Conservation (phyloP, 1,139 yeast genomes). For the Candida buenavistaensis region DNA sequence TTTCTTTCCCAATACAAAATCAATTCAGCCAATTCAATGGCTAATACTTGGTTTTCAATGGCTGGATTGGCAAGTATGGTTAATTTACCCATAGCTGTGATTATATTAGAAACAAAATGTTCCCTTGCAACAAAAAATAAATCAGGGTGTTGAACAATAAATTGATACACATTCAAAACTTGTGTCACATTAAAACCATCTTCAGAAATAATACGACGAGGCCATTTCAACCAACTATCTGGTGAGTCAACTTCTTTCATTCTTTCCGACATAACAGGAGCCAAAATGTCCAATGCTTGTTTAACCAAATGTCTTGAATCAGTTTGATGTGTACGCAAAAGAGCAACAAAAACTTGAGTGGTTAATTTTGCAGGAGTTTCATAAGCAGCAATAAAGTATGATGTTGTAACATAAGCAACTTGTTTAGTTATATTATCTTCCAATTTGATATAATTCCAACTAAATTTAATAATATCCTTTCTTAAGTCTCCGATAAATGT, state of each 20-base stretch:
- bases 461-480: constrained; percentile 87
- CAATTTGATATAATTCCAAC: constrained; percentile 89
- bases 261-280: constrained; percentile 82
- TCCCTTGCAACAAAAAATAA: constrained; percentile 85
- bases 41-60: constrained; percentile 77
- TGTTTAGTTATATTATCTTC: constrained; percentile 91
- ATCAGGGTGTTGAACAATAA: constrained; percentile 83
- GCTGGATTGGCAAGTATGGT: constrained; percentile 81
- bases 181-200: constrained; percentile 84
- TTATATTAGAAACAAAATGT: constrained; percentile 83
- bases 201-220: constrained; percentile 87
- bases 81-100: constrained; percentile 93
- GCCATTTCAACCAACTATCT: constrained; percentile 90
- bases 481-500: constrained; percentile 59
- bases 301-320: constrained; percentile 84
- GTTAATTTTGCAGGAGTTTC: constrained; percentile 90
- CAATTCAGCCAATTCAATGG: constrained; percentile 86
- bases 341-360: constrained; percentile 88
- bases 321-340: constrained; percentile 79
- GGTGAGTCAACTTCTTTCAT: constrained; percentile 60
- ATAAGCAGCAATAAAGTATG: constrained; percentile 82
- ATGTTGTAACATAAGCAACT: constrained; percentile 87
- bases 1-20: constrained; percentile 81
- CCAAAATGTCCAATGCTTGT: constrained; percentile 84
- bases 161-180: constrained; percentile 85